Percentiles rank a stretch among this genome's conserved stretches.
phyloP scores from a whole-genome alignment of 1,139 yeast species.

The Pichia kudriavzevii region DNA sequence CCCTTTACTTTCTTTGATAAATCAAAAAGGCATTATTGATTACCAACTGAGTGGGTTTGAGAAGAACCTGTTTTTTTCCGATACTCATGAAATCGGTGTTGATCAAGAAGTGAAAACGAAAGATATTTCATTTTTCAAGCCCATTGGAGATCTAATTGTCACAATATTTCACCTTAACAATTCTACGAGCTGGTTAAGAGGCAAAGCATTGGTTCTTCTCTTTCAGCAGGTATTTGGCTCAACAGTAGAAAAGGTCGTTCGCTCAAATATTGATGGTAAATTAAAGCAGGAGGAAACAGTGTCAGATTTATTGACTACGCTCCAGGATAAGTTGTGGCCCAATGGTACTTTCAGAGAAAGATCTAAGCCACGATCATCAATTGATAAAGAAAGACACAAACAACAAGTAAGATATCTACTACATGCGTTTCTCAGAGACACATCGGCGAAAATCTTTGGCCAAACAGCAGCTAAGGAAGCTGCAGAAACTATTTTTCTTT shows the following conservation, averaged over 20 bases:
- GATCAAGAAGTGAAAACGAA: constrained; percentile 6
- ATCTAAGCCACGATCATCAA: constrained; percentile 34
- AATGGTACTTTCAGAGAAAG: constrained; percentile 44
- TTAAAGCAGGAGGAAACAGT: constrained; percentile 44
- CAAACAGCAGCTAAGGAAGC: constrained; percentile 57
- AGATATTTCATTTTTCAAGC: constrained; percentile 55
- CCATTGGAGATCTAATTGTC: constrained; percentile 71
- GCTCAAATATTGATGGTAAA: constrained; percentile 37
- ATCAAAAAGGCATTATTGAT: constrained; percentile 3
- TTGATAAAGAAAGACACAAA: constrained; percentile 46
- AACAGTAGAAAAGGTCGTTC: constrained; percentile 69
- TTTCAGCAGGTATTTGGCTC: constrained; percentile 85
- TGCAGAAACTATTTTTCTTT: constrained; percentile 48
- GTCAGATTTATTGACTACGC: constrained; percentile 35
- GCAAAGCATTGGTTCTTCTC: constrained; percentile 73
- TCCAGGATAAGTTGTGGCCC: constrained; percentile 58
- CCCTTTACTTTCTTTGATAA: constrained; percentile 7
- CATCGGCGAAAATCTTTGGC: constrained; percentile 74
- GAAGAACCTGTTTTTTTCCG: too few relatives aligned
- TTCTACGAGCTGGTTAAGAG: constrained; percentile 72
- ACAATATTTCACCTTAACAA: constrained; percentile 62
- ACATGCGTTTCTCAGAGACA: constrained; percentile 51
- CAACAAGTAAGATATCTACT: constrained; percentile 55
- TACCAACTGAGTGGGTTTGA: too few relatives aligned
- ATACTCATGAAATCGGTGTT: neutral